These are phyloP conservation scores for Thielaviopsis euricoi DNA, from an alignment of 2,329 filamentous ascomycete species.

Conservation along the genomic window DNA sequence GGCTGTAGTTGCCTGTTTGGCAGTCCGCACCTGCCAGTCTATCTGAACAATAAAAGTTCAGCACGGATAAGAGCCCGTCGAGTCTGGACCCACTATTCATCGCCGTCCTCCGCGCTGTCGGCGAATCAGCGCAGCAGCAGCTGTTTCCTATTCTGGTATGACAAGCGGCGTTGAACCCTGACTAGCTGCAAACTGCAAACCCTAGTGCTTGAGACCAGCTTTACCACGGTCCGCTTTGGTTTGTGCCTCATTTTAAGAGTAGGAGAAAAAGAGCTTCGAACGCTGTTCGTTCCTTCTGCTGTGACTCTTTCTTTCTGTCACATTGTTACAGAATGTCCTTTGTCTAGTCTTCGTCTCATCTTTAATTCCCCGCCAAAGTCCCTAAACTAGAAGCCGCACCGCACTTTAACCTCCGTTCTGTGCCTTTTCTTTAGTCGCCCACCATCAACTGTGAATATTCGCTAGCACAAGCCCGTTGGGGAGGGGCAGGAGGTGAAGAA, in stretches of 20 bases:
- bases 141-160: background rate
- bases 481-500: no score
- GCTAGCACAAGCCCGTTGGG: no score
- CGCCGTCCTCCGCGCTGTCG: background rate
- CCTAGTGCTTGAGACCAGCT: background rate
- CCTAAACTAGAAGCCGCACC: background rate
- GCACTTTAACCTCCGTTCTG: background rate
- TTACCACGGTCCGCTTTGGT: no score
- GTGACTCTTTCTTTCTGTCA: background rate
- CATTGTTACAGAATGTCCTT: background rate
- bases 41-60: background rate
- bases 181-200: no score
- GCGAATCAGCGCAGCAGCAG: background rate
- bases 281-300: background rate
- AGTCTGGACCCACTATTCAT: background rate
- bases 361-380: background rate
- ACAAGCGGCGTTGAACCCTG: no score
- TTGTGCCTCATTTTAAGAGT: no score
- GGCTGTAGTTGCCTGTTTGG: no score
- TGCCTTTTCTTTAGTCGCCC: background rate
- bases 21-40: background rate
- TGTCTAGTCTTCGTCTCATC: background rate
- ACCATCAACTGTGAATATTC: no score
- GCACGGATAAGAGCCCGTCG: background rate
- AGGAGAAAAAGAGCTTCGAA: no score